Conservation (phyloP, 129 eudicot genomes). For the Lonicera japonica region DNA sequence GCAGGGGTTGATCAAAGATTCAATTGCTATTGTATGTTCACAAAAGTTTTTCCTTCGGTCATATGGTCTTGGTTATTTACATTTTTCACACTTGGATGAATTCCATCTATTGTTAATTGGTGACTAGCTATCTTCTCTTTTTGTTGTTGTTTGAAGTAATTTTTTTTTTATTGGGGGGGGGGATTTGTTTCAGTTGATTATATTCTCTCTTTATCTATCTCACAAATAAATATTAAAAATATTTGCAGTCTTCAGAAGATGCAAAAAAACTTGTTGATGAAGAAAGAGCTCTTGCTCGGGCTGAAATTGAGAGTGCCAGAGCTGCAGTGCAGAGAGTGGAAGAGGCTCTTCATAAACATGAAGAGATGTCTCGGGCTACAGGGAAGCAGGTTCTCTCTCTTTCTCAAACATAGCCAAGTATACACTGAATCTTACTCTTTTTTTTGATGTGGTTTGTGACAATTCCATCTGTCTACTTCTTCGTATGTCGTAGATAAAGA, state of each 20-base stretch:
- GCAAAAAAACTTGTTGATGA: slow-evolving; percentile 94
- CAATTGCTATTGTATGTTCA: background rate
- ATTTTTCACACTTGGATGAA: background rate
- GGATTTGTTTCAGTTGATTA: too few relatives aligned
- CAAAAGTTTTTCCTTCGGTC: background rate
- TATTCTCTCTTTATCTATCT: slow-evolving; percentile 1
- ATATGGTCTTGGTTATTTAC: background rate
- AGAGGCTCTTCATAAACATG: slow-evolving; percentile 98
- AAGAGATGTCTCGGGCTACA: slow-evolving; percentile 67
- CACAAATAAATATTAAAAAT: background rate
- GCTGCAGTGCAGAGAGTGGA: slow-evolving; percentile 99
- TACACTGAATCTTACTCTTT: background rate
- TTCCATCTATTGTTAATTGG: background rate
- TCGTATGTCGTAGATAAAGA: background rate
- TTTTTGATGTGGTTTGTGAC: background rate
- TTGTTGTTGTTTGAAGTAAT: too few relatives aligned
- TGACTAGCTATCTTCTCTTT: too few relatives aligned
- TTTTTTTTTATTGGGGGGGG: too few relatives aligned
- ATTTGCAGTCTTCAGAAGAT: slow-evolving; percentile 86
- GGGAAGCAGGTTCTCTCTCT: slow-evolving; percentile 65
- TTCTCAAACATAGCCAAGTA: background rate
- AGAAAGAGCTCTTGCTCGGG: slow-evolving; percentile 87
- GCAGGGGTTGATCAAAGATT: background rate
- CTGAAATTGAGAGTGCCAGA: slow-evolving; percentile 92
- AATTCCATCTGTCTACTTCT: background rate